Evolutionary conservation across 441 rosid species (phyloP).

Genomic region (Dalechampia spathulata): DNA sequence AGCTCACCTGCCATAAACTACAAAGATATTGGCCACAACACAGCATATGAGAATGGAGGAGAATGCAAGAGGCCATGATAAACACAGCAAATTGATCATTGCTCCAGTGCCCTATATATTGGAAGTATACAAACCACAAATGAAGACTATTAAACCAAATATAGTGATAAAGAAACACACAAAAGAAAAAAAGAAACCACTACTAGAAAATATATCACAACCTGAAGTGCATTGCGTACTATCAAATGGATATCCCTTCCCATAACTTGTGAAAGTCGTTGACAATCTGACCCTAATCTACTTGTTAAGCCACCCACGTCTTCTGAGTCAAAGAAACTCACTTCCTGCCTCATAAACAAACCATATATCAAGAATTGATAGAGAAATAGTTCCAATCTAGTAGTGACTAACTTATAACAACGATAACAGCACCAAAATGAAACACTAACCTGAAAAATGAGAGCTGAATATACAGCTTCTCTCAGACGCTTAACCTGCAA

Average conservation of each 20-base stretch:
- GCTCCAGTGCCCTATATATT: slow-evolving; percentile 46
- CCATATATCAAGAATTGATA: not conserved
- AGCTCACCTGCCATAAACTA: slow-evolving; percentile 42
- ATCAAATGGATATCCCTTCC: slow-evolving; percentile 43
- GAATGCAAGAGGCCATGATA: slow-evolving; percentile 50
- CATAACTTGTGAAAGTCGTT: slow-evolving; percentile 36
- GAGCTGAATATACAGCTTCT: slow-evolving; percentile 31
- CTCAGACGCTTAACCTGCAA: slow-evolving; percentile 46
- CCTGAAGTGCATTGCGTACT: slow-evolving; percentile 47
- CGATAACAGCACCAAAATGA: not conserved
- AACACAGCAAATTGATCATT: slow-evolving; percentile 38
- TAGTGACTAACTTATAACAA: not conserved
- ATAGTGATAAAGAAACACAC: too few relatives aligned
- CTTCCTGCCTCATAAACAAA: slow-evolving; percentile 30
- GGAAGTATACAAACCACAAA: slow-evolving; percentile 1
- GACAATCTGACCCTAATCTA: slow-evolving; percentile 55
- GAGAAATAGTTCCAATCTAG: not conserved
- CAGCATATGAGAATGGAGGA: slow-evolving; percentile 39
- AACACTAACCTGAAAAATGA: slow-evolving; percentile 36
- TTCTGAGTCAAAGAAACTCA: slow-evolving; percentile 40
- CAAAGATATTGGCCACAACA: slow-evolving; percentile 26
- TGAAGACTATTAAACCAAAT: not conserved
- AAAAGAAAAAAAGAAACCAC: not conserved
- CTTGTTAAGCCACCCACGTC: slow-evolving; percentile 51
- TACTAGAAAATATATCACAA: slow-evolving; percentile 8